phyloP scores from a whole-genome alignment of 768 basidiomycete species.

The Paxillus ammoniavirescens region DNA sequence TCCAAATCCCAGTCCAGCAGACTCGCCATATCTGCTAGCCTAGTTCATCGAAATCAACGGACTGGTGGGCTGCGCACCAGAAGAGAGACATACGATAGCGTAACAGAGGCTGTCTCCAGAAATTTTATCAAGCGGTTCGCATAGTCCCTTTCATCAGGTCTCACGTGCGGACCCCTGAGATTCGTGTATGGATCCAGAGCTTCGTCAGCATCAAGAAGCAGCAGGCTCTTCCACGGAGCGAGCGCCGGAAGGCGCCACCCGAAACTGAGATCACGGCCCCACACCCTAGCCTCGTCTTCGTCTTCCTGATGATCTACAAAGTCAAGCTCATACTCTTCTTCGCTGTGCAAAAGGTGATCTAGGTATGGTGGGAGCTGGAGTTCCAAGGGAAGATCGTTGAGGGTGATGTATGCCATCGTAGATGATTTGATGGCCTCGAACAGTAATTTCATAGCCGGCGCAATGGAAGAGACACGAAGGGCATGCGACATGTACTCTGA shows the following conservation, averaged over 20 bases:
- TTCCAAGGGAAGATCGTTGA: conserved; percentile 79
- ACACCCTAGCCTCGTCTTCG: conserved; percentile 47
- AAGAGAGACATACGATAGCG: conserved; percentile 60
- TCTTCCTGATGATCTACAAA: conserved; percentile 50
- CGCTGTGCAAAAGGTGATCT: conserved; percentile 65
- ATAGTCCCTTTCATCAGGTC: conserved; percentile 61
- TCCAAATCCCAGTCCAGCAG: conserved; percentile 83
- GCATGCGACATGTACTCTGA: conserved; percentile 55
- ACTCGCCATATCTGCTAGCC: conserved; percentile 77
- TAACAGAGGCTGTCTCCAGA: conserved; percentile 69
- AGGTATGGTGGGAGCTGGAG: conserved; percentile 84
- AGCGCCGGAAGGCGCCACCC: conserved; percentile 76
- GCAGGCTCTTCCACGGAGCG: conserved; percentile 88
- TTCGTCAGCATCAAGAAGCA: conserved; percentile 66
- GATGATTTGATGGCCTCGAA: conserved; percentile 78
- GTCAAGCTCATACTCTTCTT: conserved; percentile 57
- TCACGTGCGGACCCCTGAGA: conserved; percentile 56
- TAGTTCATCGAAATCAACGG: conserved; percentile 25
- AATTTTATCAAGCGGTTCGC: conserved; percentile 76
- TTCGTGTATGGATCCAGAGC: conserved; percentile 60
- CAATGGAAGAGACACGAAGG: conserved; percentile 66
- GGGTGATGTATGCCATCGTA: conserved; percentile 72
- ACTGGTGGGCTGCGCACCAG: background rate
- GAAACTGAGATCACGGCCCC: conserved; percentile 67
- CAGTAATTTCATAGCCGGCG: conserved; percentile 73